Conservation (phyloP, 306 rosid genomes). For the Fagus sylvatica region DNA sequence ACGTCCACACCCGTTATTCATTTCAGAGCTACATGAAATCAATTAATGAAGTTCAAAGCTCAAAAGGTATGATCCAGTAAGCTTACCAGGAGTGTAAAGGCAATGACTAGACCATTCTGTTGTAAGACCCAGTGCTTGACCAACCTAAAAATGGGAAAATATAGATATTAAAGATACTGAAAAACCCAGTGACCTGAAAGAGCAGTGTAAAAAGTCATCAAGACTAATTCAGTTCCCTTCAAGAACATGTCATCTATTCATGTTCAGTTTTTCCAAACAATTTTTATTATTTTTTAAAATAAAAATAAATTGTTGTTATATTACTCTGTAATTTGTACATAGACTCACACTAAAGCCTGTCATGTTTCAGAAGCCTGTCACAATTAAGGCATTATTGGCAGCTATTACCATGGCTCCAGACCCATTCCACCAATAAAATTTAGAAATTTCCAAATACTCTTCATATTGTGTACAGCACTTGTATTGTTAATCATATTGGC, state of each 20-base stretch:
- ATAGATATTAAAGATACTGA: background rate
- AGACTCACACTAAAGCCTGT: background rate
- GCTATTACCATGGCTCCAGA: background rate
- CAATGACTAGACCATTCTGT: constrained; percentile 93
- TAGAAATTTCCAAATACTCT: background rate
- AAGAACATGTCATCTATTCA: background rate
- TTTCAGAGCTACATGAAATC: constrained; percentile 5
- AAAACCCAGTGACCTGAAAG: background rate
- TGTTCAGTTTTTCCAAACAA: background rate
- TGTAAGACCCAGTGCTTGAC: constrained; percentile 90
- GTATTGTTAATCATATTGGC: background rate
- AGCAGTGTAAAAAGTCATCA: background rate
- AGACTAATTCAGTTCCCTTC: background rate
- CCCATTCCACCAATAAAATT: background rate
- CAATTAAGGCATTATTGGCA: background rate
- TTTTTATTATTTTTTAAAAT: too few species aligned
- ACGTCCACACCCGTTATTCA: constrained; percentile 15
- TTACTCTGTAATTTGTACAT: background rate
- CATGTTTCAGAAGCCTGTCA: background rate
- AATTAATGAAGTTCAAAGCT: constrained; percentile 14
- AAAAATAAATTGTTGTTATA: background rate
- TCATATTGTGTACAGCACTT: background rate
- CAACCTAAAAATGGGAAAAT: constrained; percentile 51
- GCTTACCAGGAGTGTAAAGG: constrained; percentile 72
- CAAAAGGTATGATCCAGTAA: background rate